Conservation (phyloP, 495 filamentous ascomycete species). For the Annulohypoxylon bovei region DNA sequence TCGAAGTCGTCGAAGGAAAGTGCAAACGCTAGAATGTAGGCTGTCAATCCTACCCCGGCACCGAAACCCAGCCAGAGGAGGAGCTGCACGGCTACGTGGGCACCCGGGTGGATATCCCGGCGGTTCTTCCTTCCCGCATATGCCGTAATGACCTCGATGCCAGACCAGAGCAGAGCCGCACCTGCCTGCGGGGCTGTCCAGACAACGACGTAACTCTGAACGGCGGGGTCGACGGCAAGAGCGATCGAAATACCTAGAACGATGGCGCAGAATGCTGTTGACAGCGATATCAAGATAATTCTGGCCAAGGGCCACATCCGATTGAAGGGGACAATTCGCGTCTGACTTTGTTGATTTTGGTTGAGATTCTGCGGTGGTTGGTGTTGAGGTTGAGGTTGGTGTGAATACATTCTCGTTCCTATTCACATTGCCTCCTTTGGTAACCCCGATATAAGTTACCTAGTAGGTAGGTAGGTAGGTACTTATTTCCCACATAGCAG, state of each 20-base stretch:
- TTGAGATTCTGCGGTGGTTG: background rate
- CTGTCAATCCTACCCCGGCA: slow-evolving; percentile 29
- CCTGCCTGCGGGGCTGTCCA: slow-evolving; percentile 37
- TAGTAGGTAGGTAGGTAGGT: background rate
- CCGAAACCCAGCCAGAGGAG: slow-evolving; percentile 33
- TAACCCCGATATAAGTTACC: background rate
- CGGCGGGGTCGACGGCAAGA: slow-evolving; percentile 20
- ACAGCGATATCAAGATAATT: slow-evolving; percentile 27
- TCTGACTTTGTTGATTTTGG: background rate
- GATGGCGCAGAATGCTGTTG: slow-evolving; percentile 34
- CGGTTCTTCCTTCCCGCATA: slow-evolving; percentile 6
- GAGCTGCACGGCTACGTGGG: slow-evolving; percentile 28
- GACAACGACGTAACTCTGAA: slow-evolving; percentile 30
- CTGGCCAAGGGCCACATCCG: slow-evolving; percentile 12
- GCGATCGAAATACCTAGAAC: slow-evolving; percentile 43
- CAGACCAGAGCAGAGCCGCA: slow-evolving; percentile 33
- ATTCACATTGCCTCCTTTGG: background rate
- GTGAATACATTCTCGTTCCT: slow-evolving; percentile 16
- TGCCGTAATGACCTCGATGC: slow-evolving; percentile 15
- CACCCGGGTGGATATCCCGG: slow-evolving; percentile 37
- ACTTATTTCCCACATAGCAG: background rate
- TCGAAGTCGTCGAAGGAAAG: slow-evolving; percentile 15
- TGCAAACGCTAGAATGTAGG: slow-evolving; percentile 24
- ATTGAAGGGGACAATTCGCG: background rate
- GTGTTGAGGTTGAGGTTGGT: slow-evolving; percentile 5